Evolutionary conservation across 2,329 filamentous ascomycete genomes (phyloP), one percentile per base, ranked within the genome.

Genomic region (Exophiala sp.): DNA sequence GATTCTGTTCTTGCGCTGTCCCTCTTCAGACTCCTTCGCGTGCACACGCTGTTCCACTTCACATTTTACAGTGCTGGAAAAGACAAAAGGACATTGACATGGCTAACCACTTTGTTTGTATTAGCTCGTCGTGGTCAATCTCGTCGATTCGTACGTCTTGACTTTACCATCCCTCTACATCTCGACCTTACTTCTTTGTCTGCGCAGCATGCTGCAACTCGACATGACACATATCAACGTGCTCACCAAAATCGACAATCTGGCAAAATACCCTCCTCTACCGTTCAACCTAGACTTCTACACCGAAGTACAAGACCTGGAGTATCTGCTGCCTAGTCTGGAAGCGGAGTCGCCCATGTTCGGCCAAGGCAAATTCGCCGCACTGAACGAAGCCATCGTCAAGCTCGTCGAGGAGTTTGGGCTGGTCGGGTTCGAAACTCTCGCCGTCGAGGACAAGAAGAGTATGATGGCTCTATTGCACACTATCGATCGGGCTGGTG

Each of bases 281-380:
- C 88, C 90, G 0, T 96, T 98, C 74, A 95, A 95, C 62, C 82
- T 98, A 52, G 90, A 96, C 58, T 98, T 85, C 69, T 98, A 97
- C 68, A 97, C 93, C 54, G 91, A 98, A 67, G 91, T 97, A 6
- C 90, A 98, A 68, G 89, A 96, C 63, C 78, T 98, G 2, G 80
- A 81, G 18, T 88, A 95, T 60, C 76, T 98, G 10, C 78, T 93
- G 0, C 88, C 89, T 1, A 77, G 83, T 53, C 80, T 98, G 35
- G 83, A 89, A 61, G 77, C 80, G 19, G 93, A 98, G 67, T 84
- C 85, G 1, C 82, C 87, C 0, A 78, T 75, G 4, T 69, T 85
- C 65, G 55, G 43, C 24, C 40, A 43, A 11, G 54, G 51, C 2
- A 96, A 95, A 64, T 97, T 94, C 64, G 78, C 82, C 43, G 81